These are phyloP conservation scores for Cercospora canescens DNA, from an alignment of 2,329 filamentous ascomycete species.

Conservation along the genomic window DNA sequence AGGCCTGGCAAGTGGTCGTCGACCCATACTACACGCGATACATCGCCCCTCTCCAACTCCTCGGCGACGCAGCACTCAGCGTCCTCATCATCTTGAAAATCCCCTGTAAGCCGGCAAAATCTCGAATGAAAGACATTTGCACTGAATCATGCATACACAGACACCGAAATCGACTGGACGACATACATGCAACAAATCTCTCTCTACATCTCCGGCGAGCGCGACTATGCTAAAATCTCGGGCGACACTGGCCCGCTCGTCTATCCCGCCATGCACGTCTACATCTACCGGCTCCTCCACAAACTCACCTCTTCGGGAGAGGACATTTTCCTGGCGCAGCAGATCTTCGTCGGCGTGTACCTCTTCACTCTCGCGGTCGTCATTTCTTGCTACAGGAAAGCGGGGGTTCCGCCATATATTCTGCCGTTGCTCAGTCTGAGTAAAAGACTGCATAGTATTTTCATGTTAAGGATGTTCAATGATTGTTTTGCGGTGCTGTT, in stretches of 20 bases:
- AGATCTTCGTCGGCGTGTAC: constrained; percentile 79
- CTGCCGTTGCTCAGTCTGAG: constrained; percentile 83
- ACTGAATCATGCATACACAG: constrained; percentile 44
- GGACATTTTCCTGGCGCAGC: constrained; percentile 78
- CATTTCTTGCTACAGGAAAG: constrained; percentile 76
- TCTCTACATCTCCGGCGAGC: constrained; percentile 78
- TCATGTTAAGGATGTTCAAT: constrained; percentile 90
- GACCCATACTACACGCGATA: constrained; percentile 60
- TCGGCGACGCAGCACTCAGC: constrained; percentile 72
- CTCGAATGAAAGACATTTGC: too few relatives aligned
- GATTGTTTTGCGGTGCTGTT: constrained; percentile 86
- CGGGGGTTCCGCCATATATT: constrained; percentile 81
- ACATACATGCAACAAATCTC: constrained; percentile 94
- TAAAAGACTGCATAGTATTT: constrained; percentile 92
- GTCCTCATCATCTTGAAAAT: constrained; percentile 75
- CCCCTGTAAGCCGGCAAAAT: constrained; percentile 64
- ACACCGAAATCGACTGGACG: constrained; percentile 97
- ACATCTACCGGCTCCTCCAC: constrained; percentile 81
- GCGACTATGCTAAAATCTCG: constrained; percentile 81
- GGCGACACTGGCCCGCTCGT: constrained; percentile 91
- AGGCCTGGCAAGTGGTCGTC: constrained; percentile 44
- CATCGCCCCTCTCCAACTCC: constrained; percentile 66
- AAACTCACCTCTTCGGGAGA: constrained; percentile 72
- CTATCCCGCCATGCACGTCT: constrained; percentile 92
- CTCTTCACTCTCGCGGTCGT: constrained; percentile 73